Base-by-base conservation (phyloP, 108 stramenopile genomes). In the Stephanodiscus triporus region DNA sequence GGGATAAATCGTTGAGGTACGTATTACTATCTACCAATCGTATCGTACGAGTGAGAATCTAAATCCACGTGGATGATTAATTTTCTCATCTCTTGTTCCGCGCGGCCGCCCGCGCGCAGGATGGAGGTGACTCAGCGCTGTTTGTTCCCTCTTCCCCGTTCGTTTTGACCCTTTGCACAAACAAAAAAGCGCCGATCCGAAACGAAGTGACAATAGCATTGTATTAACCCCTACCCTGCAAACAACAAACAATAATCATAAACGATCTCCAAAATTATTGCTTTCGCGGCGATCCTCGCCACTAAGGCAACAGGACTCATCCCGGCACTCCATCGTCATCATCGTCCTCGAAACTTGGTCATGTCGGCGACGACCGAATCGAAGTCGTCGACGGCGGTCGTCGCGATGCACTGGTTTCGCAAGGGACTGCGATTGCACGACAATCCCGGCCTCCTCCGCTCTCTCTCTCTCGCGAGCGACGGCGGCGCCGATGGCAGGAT, bases 381-480 rank as follows among this genome's bases (percentile, higher is more conserved):
- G 11, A 9, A 7, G 14, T 6, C 59, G 19, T 16, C 30, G 22
- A 19, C 59, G 1, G 61, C 61, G 2, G 60, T 42, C 20, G 63
- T 79, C 0, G 47, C 56, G 4, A 88, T 95, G 69, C 88, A 92
- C 57, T 97, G 97, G 96, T 97, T 97, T 66, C 90, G 97, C 11
- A 98, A 98, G 72, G 92, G 91, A n/a, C 77, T 97, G 54, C 76
- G 97, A 32, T 68, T 98, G 26, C 94, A 95, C 76, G 98, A 98
- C 85, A 97, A 98, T 72, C 96, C 97, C 5, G 86, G 89, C n/a
- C 81, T 97, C 29, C 60, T 86, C 0, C 78, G 78, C 40, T 84
- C 90, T 16, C 68, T 80, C 6, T 75, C 73, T 2, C 74, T 74
- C 22, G 58, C 22, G n/a, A 65, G 62, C 6, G 63, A 22, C 19